A percentile compares a stretch with the other conserved stretches of the same genome.
Conservation (phyloP, 2,329 filamentous ascomycete species). For the Penicillium sp. region DNA sequence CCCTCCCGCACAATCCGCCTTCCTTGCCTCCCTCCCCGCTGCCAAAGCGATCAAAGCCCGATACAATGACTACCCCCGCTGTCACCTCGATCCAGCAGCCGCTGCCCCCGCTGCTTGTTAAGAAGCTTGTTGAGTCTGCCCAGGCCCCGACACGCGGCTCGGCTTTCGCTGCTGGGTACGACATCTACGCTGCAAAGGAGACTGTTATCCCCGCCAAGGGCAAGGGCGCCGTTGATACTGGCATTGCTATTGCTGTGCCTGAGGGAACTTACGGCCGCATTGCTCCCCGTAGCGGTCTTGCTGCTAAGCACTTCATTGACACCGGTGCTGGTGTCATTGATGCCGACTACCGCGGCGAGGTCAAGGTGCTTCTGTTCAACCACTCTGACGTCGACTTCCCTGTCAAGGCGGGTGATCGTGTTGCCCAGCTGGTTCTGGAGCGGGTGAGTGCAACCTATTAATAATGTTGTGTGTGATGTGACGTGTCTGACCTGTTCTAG, state of each 20-base stretch:
- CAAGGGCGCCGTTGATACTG: constrained; percentile 84
- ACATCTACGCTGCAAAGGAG: constrained; percentile 76
- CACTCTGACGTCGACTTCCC: constrained; percentile 77
- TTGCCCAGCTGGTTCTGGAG: constrained; percentile 93
- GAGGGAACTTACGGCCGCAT: constrained; percentile 88
- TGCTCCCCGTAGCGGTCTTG: constrained; percentile 86
- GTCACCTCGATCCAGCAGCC: constrained; percentile 42
- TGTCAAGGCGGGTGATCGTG: constrained; percentile 79
- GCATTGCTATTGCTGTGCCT: constrained; percentile 86
- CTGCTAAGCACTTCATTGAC: constrained; percentile 92
- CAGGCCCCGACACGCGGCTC: constrained; percentile 83
- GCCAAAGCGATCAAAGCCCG: constrained; percentile 74
- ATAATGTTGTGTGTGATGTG: neutral
- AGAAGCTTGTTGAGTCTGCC: constrained; percentile 80
- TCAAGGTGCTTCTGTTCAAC: constrained; percentile 96
- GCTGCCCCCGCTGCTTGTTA: constrained; percentile 70
- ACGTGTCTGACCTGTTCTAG: constrained; percentile 31
- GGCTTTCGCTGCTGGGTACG: constrained; percentile 87
- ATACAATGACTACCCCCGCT: constrained; percentile 33
- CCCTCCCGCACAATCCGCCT: constrained; percentile 47
- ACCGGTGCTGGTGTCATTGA: constrained; percentile 96
- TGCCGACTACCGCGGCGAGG: constrained; percentile 89
- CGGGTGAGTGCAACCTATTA: constrained; percentile 49
- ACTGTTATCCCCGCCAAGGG: constrained; percentile 76
- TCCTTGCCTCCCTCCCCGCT: constrained; percentile 70